Base-by-base conservation (phyloP, 306 rosid species). In the Spatholobus suberectus region DNA sequence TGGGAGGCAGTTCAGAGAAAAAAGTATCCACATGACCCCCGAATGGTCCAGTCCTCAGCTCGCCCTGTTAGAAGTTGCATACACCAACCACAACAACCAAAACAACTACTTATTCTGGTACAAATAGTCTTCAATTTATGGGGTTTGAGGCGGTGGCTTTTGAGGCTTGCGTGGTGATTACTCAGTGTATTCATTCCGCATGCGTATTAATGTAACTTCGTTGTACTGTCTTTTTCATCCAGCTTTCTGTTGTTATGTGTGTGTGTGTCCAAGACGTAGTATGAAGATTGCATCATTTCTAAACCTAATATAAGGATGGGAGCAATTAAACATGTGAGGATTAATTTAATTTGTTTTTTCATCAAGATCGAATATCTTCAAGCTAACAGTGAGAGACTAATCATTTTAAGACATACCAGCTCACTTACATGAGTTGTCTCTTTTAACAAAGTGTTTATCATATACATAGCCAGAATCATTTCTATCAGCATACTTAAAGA, bases 21-120 rank as follows among this genome's bases (percentile, higher is more conserved):
- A 61, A 5, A 61, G 32, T 1, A 38, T 6, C 11, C 35, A 23
- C 14, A 70, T 62, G 43, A 29, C 12, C 12, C 29, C 34, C 52
- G 24, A 75, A 29, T 49, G 78, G 57, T 63, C 70, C 44, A 57
- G 34, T 38, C 78, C n/a, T n/a, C n/a, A n/a, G n/a, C 87, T 66
- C n/a, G 11, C 67, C 32, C 32, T 12, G 41, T 86, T 74, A 17
- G 49, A 81, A 81, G 73, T 70, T 54, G 49, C 82, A 83, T 35
- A 35, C 80, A 86, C 85, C 91, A 81, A 93, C 90, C 83, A 69
- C 88, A 86, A 87, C 91, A 37, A 93, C 81, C 87, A 70, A 59
- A 55, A 55, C 44, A 81, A 35, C 73, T 77, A 49, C 77, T 72
- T 59, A 35, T 76, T 76, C 70, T 51, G 54, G 32, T 38, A 70